These are phyloP conservation scores for Musa balbisiana DNA, from an alignment of 202 grass and related monocot species.

Conservation along the genomic window DNA sequence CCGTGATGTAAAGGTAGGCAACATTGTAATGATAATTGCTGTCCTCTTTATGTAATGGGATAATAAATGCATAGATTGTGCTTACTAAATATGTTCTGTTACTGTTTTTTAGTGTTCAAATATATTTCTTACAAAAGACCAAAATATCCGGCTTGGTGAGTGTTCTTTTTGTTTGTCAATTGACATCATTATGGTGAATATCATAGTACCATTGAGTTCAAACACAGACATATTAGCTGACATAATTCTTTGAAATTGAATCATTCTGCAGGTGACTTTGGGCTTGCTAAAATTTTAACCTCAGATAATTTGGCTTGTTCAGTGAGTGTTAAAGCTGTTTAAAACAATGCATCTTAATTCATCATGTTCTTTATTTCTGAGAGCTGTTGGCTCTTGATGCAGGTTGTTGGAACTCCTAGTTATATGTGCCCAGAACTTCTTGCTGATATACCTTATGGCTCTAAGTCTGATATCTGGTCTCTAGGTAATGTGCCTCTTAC, in stretches of 20 bases:
- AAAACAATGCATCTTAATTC: background rate
- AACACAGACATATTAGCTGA: slow-evolving; percentile 7
- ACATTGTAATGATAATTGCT: background rate
- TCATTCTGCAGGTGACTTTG: slow-evolving; percentile 76
- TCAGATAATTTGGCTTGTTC: slow-evolving; percentile 86
- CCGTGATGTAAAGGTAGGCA: slow-evolving; percentile 82
- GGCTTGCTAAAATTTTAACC: slow-evolving; percentile 80
- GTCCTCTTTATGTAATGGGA: background rate
- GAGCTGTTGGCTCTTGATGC: background rate
- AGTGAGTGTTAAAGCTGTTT: slow-evolving; percentile 35
- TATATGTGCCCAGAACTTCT: slow-evolving; percentile 98
- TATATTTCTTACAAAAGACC: slow-evolving; percentile 88
- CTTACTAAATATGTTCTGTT: slow-evolving; percentile 19
- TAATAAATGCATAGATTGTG: background rate
- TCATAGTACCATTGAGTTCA: background rate
- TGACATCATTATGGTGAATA: slow-evolving; percentile 8
- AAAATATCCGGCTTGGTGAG: slow-evolving; percentile 86
- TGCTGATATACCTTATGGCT: slow-evolving; percentile 88
- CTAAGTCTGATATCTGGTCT: slow-evolving; percentile 93
- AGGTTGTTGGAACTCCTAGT: slow-evolving; percentile 94
- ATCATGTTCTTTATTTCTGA: background rate
- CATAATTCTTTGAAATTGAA: slow-evolving; percentile 22
- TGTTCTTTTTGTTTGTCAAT: slow-evolving; percentile 12
- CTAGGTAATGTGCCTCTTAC: slow-evolving; percentile 32
- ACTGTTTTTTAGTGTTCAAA: slow-evolving; percentile 77